Evolutionary conservation across 805 yeast species (phyloP).

Genomic region (Kuraishia capsulata): DNA sequence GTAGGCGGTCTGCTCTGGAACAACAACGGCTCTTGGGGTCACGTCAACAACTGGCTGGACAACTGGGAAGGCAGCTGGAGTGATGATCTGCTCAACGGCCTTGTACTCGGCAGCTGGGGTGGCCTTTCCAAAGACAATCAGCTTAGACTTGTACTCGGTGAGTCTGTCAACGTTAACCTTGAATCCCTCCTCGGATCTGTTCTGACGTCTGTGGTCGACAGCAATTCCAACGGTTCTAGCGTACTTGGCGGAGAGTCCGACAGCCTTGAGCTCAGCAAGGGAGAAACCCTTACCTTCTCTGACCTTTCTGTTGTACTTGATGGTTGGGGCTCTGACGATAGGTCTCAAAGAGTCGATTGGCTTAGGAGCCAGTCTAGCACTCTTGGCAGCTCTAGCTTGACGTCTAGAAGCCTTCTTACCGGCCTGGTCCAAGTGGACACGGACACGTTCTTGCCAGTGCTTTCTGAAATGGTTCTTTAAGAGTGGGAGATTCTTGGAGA

Average conservation of each 20-base stretch:
- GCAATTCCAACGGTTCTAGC: slow-evolving; percentile 99
- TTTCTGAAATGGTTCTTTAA: slow-evolving; percentile 99
- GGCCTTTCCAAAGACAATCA: slow-evolving; percentile 91
- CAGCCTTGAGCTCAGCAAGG: slow-evolving; percentile 96
- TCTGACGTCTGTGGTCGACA: slow-evolving; percentile 99
- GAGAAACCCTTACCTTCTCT: slow-evolving; percentile 99
- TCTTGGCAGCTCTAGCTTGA: slow-evolving; percentile 86
- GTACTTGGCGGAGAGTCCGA: slow-evolving; percentile 85
- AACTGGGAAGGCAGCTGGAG: slow-evolving; percentile 85
- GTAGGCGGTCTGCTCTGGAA: slow-evolving; percentile 67
- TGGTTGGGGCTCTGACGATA: slow-evolving; percentile 96
- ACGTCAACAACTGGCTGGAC: slow-evolving; percentile 65
- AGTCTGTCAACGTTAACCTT: slow-evolving; percentile 94
- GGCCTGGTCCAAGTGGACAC: slow-evolving; percentile 99
- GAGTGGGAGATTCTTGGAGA: slow-evolving; percentile 97
- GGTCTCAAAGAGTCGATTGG: slow-evolving; percentile 97
- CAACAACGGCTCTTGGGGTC: slow-evolving; percentile 85
- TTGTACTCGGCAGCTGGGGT: slow-evolving; percentile 61
- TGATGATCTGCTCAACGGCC: slow-evolving; percentile 60
- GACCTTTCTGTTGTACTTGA: slow-evolving; percentile 98
- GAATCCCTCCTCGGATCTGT: slow-evolving; percentile 93
- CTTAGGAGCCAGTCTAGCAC: slow-evolving; percentile 94
- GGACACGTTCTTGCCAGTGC: slow-evolving; percentile 99
- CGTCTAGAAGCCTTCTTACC: slow-evolving; percentile 98
- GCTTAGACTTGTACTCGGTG: slow-evolving; percentile 91